These are phyloP conservation scores for Martiniozyma asiatica DNA, from an alignment of 1,139 yeast species.

Conservation along the genomic window DNA sequence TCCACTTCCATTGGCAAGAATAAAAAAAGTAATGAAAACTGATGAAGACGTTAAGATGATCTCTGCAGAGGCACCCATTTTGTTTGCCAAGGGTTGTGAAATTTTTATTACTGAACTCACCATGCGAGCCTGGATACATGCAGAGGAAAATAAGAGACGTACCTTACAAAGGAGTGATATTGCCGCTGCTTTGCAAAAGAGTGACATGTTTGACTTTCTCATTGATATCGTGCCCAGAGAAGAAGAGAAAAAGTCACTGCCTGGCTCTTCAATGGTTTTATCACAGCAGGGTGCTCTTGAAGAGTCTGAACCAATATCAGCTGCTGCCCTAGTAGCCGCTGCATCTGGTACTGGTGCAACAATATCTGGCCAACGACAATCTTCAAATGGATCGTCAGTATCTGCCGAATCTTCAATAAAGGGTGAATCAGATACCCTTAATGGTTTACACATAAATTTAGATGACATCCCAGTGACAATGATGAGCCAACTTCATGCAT, in stretches of 20 bases:
- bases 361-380: too few species aligned
- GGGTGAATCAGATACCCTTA: too few species aligned
- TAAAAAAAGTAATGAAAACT: conserved; percentile 93
- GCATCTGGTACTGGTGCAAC: too few species aligned
- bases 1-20: conserved; percentile 87
- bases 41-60: conserved; percentile 97
- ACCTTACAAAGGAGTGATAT: conserved; percentile 90
- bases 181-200: conserved; percentile 86
- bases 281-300: too few species aligned
- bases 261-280: too few species aligned
- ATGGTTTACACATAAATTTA: too few species aligned
- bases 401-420: too few species aligned
- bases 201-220: conserved; percentile 93
- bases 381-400: too few species aligned
- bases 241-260: conserved; percentile 52
- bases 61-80: conserved; percentile 92
- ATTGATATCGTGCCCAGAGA: conserved; percentile 92
- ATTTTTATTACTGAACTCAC: conserved; percentile 91
- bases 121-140: conserved; percentile 98
- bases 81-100: conserved; percentile 96
- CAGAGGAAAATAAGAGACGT: conserved; percentile 89
- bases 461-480: too few species aligned
- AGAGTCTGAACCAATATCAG: too few species aligned
- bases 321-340: too few species aligned
- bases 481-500: too few species aligned